Base-by-base conservation (phyloP, 2,329 filamentous ascomycete genomes). In the Ophioceras dolichostomum region DNA sequence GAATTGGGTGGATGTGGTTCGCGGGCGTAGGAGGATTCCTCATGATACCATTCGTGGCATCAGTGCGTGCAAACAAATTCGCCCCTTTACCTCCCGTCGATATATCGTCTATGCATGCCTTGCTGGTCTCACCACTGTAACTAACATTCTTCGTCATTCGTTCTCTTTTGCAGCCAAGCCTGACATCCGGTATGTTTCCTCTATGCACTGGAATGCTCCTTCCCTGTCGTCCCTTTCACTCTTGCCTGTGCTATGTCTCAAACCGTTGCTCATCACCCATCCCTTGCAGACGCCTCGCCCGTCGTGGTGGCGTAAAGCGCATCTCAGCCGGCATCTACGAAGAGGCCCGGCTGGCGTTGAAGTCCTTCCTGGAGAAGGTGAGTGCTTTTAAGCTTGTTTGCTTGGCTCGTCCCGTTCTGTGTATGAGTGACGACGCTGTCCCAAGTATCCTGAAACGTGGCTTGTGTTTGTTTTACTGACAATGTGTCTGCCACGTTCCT, bases 221-320 rank as follows among this genome's bases (percentile, higher is more conserved):
- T 33, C n/a, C 22, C 29, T 16, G n/a, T 12, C 16, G 8, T 6
- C 37, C 24, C 5, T 34, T 20, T 34, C 14, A 8, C 36, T 10
- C 20, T 10, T 26, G 16, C 32, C 18, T 21, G 31, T 19, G 2
- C 36, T 19, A 24, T 29, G 35, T 30, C 27, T 34, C 9, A 30
- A 39, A 33, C 14, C 14, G 24, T 28, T 10, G 17, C n/a, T n/a
- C 18, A 3, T 24, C 9, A 22, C 17, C 20, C 18, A 21, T 16
- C 9, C 14, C 13, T 21, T 7, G 3, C 40, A 78, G 81, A 45
- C 77, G 83, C 29, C 58, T 89, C 0, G 83, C 83, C 1, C 73
- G 83, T 5, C 75, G 83, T 6, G 83, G 83, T 2, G 83, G 83
- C 0, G 78, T 89, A 0, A 87, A 87, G 52, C 65, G 83, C 0